Conservation (phyloP, 148 eudicot genomes). For the Drosera capensis region DNA sequence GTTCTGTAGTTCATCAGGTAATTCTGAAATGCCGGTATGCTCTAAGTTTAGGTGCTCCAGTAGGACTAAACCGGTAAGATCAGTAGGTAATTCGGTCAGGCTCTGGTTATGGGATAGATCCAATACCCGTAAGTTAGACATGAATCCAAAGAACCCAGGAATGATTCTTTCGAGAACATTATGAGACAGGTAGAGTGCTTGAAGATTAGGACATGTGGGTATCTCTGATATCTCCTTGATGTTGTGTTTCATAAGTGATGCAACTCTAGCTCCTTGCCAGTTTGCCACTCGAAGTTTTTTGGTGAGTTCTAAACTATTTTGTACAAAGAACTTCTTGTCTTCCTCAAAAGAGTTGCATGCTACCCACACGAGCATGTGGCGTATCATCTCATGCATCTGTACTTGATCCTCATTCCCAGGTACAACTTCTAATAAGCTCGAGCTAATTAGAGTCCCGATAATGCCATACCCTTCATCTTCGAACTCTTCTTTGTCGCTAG, state of each 20-base stretch:
- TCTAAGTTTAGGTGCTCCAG: neutral
- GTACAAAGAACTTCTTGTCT: constrained; percentile 5
- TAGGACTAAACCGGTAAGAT: neutral
- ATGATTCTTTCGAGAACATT: neutral
- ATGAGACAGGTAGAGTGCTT: neutral
- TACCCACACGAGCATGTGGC: constrained; percentile 25
- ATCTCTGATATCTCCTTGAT: neutral
- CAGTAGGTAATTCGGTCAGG: neutral
- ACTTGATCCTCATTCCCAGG: constrained; percentile 14
- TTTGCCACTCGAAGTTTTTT: constrained; percentile 1
- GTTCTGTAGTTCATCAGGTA: neutral
- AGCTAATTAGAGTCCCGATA: constrained; percentile 7
- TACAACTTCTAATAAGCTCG: constrained; percentile 16
- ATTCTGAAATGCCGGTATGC: neutral
- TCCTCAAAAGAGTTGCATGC: constrained; percentile 5
- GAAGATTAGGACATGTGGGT: neutral
- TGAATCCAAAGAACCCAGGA: neutral
- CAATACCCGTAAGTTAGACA: neutral
- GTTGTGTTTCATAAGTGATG: neutral
- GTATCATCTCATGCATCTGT: constrained; percentile 31
- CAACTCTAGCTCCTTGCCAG: neutral
- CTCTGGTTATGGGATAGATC: neutral
- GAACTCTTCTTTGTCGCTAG: constrained; percentile 5
- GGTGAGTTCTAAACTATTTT: constrained; percentile 6
- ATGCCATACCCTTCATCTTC: constrained; percentile 18